Evolutionary conservation across 306 rosid genomes (phyloP).

Genomic region (Chamaecrista fasciculata): DNA sequence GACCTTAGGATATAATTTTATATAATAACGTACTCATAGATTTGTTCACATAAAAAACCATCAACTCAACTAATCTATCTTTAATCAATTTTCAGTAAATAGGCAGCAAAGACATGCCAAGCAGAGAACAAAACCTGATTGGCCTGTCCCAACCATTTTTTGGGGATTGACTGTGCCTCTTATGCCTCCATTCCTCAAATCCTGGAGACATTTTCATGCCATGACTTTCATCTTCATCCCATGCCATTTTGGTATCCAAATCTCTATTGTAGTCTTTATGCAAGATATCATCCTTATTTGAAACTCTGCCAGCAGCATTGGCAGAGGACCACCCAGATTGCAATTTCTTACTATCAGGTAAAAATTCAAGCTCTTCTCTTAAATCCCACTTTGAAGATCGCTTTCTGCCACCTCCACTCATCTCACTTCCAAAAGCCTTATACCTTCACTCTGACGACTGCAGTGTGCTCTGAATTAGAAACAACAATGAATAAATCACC

Average conservation of each 20-base stretch:
- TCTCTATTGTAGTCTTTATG: conserved; percentile 51
- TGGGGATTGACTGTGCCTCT: conserved; percentile 63
- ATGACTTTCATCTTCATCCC: conserved; percentile 65
- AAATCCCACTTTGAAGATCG: conserved; percentile 78
- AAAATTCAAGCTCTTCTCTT: conserved; percentile 58
- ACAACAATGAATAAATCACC: conserved; percentile 24
- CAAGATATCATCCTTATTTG: conserved; percentile 49
- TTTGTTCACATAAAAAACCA: conserved; percentile 11
- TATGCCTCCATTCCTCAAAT: conserved; percentile 66
- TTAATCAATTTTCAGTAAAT: conserved; percentile 30
- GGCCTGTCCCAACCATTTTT: conserved; percentile 67
- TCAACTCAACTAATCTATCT: neutral
- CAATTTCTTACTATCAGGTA: conserved; percentile 49
- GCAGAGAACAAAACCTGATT: conserved; percentile 49
- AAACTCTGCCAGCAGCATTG: conserved; percentile 69
- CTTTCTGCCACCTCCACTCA: conserved; percentile 81
- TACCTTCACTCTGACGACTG: conserved; percentile 33
- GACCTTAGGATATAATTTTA: conserved; percentile 1
- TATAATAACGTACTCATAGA: conserved; percentile 2
- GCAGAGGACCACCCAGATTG: too few relatives aligned
- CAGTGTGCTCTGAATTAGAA: conserved; percentile 40
- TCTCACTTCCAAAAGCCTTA: conserved; percentile 36
- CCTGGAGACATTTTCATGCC: conserved; percentile 70
- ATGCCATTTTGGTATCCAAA: conserved; percentile 47
- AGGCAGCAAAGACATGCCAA: neutral